Evolutionary conservation across 78 protist genomes (phyloP), one percentile per base, ranked within the genome.

Genomic region (Dictyostelium discoideum): DNA sequence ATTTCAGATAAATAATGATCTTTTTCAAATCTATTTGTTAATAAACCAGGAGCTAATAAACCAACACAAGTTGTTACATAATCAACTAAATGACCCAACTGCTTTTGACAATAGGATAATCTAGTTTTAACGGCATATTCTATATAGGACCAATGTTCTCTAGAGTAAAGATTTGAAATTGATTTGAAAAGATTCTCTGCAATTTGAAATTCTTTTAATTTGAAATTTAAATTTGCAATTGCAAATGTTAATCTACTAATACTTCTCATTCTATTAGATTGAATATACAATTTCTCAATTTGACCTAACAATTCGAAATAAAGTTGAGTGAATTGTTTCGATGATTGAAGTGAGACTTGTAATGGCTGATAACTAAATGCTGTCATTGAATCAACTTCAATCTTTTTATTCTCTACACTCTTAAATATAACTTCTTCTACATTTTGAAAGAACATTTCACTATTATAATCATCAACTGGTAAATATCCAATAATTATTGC

Each of bases 101-200:
- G 32, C 46, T 90, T 80, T 67, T 90, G 94, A 37, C 94, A 90
- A 29, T 65, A 90, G 14, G 84, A n/a, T 7, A 90, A 48, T 37
- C 84, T 90, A 32, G 94, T 90, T 37, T 72, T 80, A 50, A 82
- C 74, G 5, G 94, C 48, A 90, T 90, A 90, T 10, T 90, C 94
- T 14, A 90, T 82, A 24, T 24, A 22, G 3, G 85, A 16, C 94
- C 94, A 90, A 24, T 42, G 13, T n/a, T 90, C 94, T 67, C 94
- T 65, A 5, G 79, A 42, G 37, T 88, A 88, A 18, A 88, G 46
- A 73, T 90, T 90, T 20, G 60, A n/a, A 32, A 90, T 90, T 14
- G 85, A 39, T 46, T 82, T 90, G 22, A 90, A 90, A 39, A 90
- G 40, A 54, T 22, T 48, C 11, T 44, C 87, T 18, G 94, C 86